Conservation (phyloP, 208 protist species). For the Acanthamoeba sp. region DNA sequence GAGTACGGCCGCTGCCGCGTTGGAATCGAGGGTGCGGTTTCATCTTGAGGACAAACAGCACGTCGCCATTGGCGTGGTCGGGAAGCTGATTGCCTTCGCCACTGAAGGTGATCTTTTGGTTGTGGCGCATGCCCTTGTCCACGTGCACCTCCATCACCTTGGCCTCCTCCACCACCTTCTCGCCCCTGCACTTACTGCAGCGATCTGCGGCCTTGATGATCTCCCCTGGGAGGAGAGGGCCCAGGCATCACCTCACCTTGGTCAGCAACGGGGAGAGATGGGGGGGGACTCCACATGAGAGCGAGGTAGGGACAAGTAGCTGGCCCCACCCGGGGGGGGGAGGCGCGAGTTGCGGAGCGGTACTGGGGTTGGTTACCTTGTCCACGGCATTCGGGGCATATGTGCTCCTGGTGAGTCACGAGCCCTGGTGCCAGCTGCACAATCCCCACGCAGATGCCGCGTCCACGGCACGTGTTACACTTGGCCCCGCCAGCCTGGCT, state of each 20-base stretch:
- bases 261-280: too few relatives aligned
- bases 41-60: conserved; percentile 97
- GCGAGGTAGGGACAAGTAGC: too few relatives aligned
- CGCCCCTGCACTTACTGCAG: conserved; percentile 95
- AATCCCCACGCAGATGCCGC: conserved; percentile 94
- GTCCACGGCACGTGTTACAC: conserved; percentile 95
- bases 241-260: neutral
- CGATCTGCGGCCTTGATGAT: conserved; percentile 93
- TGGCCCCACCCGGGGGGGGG: too few relatives aligned
- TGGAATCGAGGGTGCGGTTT: conserved; percentile 92
- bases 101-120: conserved; percentile 96
- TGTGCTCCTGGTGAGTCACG: conserved; percentile 64
- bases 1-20: conserved; percentile 12
- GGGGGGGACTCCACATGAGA: too few relatives aligned
- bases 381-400: conserved; percentile 67
- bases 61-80: conserved; percentile 95
- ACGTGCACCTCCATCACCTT: conserved; percentile 97
- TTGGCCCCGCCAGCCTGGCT: conserved; percentile 77
- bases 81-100: conserved; percentile 97
- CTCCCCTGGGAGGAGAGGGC: conserved; percentile 69
- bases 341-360: too few relatives aligned
- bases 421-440: conserved; percentile 97
- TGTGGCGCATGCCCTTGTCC: conserved; percentile 97
- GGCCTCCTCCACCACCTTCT: conserved; percentile 92
- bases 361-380: too few relatives aligned